Evolutionary conservation across 768 basidiomycete species (phyloP).

Genomic region (Lanmaoa pseudosensibilis): DNA sequence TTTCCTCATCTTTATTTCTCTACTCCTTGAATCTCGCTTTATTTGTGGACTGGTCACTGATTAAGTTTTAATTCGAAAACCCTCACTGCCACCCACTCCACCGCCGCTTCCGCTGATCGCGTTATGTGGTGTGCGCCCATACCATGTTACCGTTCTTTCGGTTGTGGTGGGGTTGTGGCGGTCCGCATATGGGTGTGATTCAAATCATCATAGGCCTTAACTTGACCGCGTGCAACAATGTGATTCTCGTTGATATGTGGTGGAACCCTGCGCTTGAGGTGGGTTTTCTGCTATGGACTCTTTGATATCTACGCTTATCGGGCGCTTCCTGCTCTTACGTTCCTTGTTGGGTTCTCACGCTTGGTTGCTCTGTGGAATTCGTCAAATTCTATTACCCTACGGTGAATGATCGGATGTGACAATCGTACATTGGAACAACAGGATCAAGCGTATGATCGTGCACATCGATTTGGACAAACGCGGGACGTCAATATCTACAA

Average conservation of each 20-base stretch:
- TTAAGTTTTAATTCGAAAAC: conserved; percentile 4
- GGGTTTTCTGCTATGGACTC: conserved; percentile 20
- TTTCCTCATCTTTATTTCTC: not conserved
- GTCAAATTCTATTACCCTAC: not conserved
- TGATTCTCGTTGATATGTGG: conserved; percentile 92
- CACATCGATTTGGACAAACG: conserved; percentile 87
- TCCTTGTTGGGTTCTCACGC: not conserved
- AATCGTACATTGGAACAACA: conserved; percentile 26
- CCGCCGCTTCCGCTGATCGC: not conserved
- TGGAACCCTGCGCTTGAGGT: conserved; percentile 91
- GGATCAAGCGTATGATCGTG: conserved; percentile 93
- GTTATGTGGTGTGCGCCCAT: not conserved
- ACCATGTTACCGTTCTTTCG: not conserved
- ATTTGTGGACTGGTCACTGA: conserved; percentile 11
- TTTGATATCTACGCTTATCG: conserved; percentile 9
- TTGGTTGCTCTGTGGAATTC: not conserved
- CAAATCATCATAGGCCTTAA: conserved; percentile 69
- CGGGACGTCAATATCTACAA: conserved; percentile 87
- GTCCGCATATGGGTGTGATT: conserved; percentile 1
- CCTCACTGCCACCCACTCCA: not conserved
- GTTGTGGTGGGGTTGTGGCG: conserved; percentile 2
- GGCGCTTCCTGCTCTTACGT: not conserved
- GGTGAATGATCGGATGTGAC: not conserved
- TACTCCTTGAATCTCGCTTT: not conserved
- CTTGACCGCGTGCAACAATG: conserved; percentile 90